These are phyloP conservation scores for Aspergillus cavernicola DNA, from an alignment of 495 filamentous ascomycete genomes.

Conservation along the genomic window DNA sequence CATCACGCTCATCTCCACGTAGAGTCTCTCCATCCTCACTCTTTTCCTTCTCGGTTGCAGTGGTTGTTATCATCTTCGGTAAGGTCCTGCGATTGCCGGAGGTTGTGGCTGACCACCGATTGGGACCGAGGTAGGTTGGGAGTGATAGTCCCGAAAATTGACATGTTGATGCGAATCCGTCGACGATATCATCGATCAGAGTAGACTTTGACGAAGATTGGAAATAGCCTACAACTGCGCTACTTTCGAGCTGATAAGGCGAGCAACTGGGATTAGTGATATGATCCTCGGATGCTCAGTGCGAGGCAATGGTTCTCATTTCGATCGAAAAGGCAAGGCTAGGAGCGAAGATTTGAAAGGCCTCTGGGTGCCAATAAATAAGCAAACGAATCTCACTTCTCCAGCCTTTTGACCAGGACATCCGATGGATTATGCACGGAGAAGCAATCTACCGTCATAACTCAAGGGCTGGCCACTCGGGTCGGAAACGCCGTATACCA, in stretches of 20 bases:
- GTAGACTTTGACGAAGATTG: too few relatives aligned
- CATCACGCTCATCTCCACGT: conserved; percentile 10
- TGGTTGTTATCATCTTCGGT: not conserved
- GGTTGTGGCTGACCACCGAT: conserved; percentile 22
- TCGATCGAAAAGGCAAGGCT: too few relatives aligned
- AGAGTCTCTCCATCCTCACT: conserved; percentile 21
- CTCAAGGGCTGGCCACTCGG: not conserved
- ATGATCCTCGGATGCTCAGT: too few relatives aligned
- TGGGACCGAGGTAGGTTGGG: conserved; percentile 12
- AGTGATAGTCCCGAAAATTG: conserved; percentile 13
- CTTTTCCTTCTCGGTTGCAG: too few relatives aligned
- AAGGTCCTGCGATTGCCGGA: not conserved
- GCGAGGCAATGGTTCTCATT: too few relatives aligned
- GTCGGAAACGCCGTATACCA: not conserved
- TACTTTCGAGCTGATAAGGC: too few relatives aligned
- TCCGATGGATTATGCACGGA: not conserved
- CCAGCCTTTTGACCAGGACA: not conserved
- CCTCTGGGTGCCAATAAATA: too few relatives aligned
- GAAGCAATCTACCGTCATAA: not conserved
- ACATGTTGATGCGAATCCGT: conserved; percentile 10
- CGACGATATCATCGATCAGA: too few relatives aligned
- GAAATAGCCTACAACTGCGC: not conserved
- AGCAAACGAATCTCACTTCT: too few relatives aligned
- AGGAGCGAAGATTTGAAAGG: too few relatives aligned
- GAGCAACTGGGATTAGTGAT: too few relatives aligned